Evolutionary conservation across 176 grass and related monocot species (phyloP), one percentile per base, ranked within the genome.

Genomic region (Oryza meyeriana): DNA sequence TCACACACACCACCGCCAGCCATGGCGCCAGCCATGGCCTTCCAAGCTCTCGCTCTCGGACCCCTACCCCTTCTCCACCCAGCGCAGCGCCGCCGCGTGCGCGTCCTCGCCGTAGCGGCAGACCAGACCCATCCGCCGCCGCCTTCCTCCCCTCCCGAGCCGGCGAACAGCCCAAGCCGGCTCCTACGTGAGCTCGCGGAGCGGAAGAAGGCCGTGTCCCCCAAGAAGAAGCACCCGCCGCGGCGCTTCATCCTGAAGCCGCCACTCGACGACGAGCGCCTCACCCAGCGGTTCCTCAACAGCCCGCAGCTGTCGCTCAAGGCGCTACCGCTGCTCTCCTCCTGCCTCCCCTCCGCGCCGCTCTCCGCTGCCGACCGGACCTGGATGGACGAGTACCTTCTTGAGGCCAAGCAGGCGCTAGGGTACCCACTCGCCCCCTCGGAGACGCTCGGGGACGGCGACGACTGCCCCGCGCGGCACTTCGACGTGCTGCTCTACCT

Each of bases 281-380:
- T 99, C 79, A 85, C 93, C 14, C 84, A 94, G 79, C 87, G 96
- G 8, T 99, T 99, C 87, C 93, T 99, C 70, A 95, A 81, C 64
- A 99, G 96, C 87, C 93, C 96, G 79, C 96, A 99, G 86, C 75
- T 95, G 82, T 99, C 96, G 34, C 91, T 99, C 67, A 99, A 95
- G 74, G 80, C 93, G 36, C 92, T 99, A 4, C 96, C 96, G 39
- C 88, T 99, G 11, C 88, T 99, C 42, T 95, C 92, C 42, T 99
- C 96, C 20, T 99, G 96, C 85, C 88, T 99, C 69, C 96, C 96
- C 33, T 89, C 93, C 28, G 67, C 91, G 45, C 93, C 86, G 16
- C 84, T 99, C 66, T 92, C 90, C 81, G 87, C 85, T 70, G 91
- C 93, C 20, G 96, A 99, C 71, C 83, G 62, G 39, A 90, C 82